Percentiles rank a stretch among this genome's conserved stretches.
These are phyloP conservation scores for Penicillium palitans DNA, from an alignment of 2,329 filamentous ascomycete species.

Conservation along the genomic window DNA sequence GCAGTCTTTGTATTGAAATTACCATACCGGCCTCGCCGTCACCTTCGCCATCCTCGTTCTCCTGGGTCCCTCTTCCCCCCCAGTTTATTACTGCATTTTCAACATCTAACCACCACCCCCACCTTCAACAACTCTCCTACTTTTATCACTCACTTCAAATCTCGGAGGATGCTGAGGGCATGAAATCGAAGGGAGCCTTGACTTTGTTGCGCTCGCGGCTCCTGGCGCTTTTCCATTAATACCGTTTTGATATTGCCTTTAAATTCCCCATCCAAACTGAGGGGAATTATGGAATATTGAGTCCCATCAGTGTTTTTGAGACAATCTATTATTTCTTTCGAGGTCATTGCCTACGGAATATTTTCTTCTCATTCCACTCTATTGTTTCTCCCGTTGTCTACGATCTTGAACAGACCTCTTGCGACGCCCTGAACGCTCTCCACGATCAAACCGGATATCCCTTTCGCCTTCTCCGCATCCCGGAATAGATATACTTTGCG, in stretches of 20 bases:
- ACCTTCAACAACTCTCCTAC: conserved; percentile 13
- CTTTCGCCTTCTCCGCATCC: conserved; percentile 12
- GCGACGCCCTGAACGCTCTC: conserved; percentile 37
- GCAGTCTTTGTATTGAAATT: conserved; percentile 16
- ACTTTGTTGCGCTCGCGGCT: conserved; percentile 45
- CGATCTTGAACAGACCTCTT: conserved; percentile 35
- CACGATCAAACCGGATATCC: conserved; percentile 34
- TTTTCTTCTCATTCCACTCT: conserved; percentile 18
- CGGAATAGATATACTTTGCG: conserved; percentile 7
- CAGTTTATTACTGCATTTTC: conserved; percentile 27
- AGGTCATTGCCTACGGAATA: conserved; percentile 17
- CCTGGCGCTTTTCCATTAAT: conserved; percentile 37
- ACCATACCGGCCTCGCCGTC: conserved; percentile 26
- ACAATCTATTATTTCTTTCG: conserved; percentile 17
- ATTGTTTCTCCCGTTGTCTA: conserved; percentile 30
- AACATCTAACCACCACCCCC: conserved; percentile 21
- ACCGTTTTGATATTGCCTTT: conserved; percentile 24
- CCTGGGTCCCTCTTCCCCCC: conserved; percentile 17
- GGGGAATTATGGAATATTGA: conserved; percentile 35
- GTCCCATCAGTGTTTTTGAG: conserved; percentile 20
- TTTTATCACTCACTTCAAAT: conserved; percentile 4
- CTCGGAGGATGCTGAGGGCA: conserved; percentile 43
- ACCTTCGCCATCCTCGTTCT: conserved; percentile 23
- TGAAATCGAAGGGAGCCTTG: conserved; percentile 41
- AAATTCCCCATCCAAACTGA: conserved; percentile 22